These are phyloP conservation scores for Geotrichum fermentans DNA, from an alignment of 1,139 yeast genomes.

Conservation along the genomic window DNA sequence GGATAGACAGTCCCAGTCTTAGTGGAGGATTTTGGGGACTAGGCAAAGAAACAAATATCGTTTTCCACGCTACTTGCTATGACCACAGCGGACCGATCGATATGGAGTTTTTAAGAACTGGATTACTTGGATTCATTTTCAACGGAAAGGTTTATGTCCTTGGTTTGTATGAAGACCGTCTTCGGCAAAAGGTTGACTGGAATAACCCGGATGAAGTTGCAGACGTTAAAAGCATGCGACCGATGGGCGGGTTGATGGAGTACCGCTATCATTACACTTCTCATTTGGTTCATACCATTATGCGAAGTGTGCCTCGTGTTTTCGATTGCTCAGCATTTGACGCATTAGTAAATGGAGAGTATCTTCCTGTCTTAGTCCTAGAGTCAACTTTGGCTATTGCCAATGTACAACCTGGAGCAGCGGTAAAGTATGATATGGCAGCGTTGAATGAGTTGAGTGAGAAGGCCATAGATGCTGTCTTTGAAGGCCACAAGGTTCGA, in stretches of 20 bases:
- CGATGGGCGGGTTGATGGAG: slow-evolving; percentile 8
- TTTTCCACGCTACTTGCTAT: slow-evolving; percentile 76
- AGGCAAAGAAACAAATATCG: slow-evolving; percentile 60
- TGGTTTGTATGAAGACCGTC: slow-evolving; percentile 87
- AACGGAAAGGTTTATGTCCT: slow-evolving; percentile 83
- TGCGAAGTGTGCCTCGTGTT: slow-evolving; percentile 73
- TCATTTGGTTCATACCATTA: slow-evolving; percentile 73
- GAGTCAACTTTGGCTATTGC: slow-evolving; percentile 69
- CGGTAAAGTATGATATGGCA: slow-evolving; percentile 50
- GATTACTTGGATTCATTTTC: slow-evolving; percentile 79
- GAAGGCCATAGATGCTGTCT: slow-evolving; percentile 64
- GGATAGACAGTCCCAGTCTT: slow-evolving; percentile 88
- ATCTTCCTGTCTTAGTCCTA: slow-evolving; percentile 77
- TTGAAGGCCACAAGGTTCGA: slow-evolving; percentile 66
- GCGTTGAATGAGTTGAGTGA: slow-evolving; percentile 69
- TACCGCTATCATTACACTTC: slow-evolving; percentile 77
- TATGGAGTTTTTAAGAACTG: slow-evolving; percentile 82
- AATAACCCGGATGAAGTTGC: slow-evolving; percentile 25
- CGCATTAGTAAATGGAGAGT: slow-evolving; percentile 75
- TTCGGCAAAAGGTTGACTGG: slow-evolving; percentile 55
- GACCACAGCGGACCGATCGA: slow-evolving; percentile 65
- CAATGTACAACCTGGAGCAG: slow-evolving; percentile 12
- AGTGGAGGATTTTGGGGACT: slow-evolving; percentile 87
- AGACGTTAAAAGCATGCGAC: slow-evolving; percentile 2
- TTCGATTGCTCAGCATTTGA: slow-evolving; percentile 93